Base-by-base conservation (phyloP, 345 rosid species). In the Lenwebbia sp. region DNA sequence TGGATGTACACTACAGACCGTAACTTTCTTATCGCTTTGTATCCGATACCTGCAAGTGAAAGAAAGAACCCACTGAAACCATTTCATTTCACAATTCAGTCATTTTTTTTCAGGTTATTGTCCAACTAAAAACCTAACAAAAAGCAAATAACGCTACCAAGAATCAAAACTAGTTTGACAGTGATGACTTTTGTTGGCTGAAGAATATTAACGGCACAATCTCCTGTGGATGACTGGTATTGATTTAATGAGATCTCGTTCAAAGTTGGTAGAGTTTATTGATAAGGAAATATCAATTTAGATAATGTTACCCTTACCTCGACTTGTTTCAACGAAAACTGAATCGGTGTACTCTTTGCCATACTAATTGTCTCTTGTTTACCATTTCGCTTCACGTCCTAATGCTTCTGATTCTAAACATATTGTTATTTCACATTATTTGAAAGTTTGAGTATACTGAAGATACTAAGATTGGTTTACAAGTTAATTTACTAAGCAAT, bases 1-100 rank as follows among this genome's bases (percentile, higher is more conserved):
- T 65, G 96, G 99, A 90, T 97, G 99, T 53, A 96, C 91, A 86
- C 99, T 97, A 89, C 99, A 97, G 78, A 97, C 82, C 53, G 96
- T 89, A 91, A 93, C 97, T 92, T 96, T 94, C 90, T 87, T 96
- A 92, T 96, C 99, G 85, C 96, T 96, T 89, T 97, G 98, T 86
- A 97, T 93, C 37, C 99, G 92, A 84, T 91, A 97, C 99, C 99
- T 97, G 92, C 90, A 91, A 87, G 85, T 85, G 57, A 88, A 41
- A 50, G 84, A 70, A 70, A 70, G 78, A 70, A 70, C 47, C 47
- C 81, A 70, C 47, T 41, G 0, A 37, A 14, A 21, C 85, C 87
- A 81, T 25, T 82, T 23, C 49, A 40, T 37, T 37, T 70, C 47
- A 40, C 13, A 70, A 70, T 70, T 37, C 47, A 70, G 23, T 37